Conservation (phyloP, 2,329 filamentous ascomycete species). For the Geosmithia putterillii region DNA sequence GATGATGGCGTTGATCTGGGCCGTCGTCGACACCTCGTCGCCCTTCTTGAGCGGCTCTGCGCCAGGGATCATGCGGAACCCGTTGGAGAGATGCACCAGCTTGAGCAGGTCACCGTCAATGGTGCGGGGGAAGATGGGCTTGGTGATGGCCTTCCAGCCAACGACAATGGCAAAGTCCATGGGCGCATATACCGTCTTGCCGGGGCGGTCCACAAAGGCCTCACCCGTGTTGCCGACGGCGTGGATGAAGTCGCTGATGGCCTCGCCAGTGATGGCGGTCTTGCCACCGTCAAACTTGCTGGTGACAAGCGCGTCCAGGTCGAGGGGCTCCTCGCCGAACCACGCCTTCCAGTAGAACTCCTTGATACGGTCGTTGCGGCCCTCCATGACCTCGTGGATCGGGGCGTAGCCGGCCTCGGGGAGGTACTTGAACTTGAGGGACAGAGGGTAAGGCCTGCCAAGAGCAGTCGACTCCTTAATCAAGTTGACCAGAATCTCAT, state of each 20-base stretch:
- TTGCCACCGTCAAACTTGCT: constrained; percentile 84
- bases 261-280: constrained; percentile 76
- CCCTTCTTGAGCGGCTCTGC: constrained; percentile 92
- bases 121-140: constrained; percentile 93
- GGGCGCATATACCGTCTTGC: constrained; percentile 85
- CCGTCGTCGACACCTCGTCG: constrained; percentile 82
- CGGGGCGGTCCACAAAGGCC: constrained; percentile 89
- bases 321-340: constrained; percentile 79
- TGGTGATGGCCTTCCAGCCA: constrained; percentile 97
- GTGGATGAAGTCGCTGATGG: constrained; percentile 98
- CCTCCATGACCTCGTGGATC: constrained; percentile 91
- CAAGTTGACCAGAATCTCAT: constrained; percentile 78
- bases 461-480: constrained; percentile 87
- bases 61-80: constrained; percentile 95
- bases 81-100: constrained; percentile 91
- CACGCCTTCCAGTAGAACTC: constrained; percentile 98
- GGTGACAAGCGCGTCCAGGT: constrained; percentile 75
- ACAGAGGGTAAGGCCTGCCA: constrained; percentile 68
- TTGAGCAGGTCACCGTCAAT: constrained; percentile 95
- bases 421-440: constrained; percentile 83
- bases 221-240: constrained; percentile 96
- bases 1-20: constrained; percentile 93
- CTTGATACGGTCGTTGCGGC: constrained; percentile 95
- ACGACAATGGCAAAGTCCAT: constrained; percentile 99
- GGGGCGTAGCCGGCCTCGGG: constrained; percentile 96